phyloP scores from a whole-genome alignment of 768 basidiomycete species.

The Naematelia encephala region DNA sequence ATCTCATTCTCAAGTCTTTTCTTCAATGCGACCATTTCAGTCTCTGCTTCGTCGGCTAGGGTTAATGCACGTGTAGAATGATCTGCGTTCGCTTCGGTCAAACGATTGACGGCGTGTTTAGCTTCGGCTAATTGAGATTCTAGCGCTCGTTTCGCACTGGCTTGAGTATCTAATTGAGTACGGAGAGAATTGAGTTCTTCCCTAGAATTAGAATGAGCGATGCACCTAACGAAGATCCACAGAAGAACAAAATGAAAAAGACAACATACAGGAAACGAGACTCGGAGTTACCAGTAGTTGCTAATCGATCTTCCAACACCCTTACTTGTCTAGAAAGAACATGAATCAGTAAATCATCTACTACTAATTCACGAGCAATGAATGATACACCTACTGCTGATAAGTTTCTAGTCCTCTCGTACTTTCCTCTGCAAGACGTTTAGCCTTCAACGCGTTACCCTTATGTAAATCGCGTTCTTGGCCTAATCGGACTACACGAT shows the following conservation, averaged over 20 bases:
- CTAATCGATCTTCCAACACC: conserved; percentile 43
- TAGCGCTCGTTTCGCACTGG: conserved; percentile 29
- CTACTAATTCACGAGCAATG: neutral
- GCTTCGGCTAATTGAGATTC: conserved; percentile 57
- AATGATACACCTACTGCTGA: conserved; percentile 58
- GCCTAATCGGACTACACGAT: conserved; percentile 76
- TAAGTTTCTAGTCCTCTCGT: conserved; percentile 77
- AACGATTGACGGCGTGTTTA: conserved; percentile 69
- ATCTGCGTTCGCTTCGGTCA: conserved; percentile 73
- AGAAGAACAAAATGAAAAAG: neutral
- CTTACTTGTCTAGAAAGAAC: conserved; percentile 41
- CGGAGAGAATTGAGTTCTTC: conserved; percentile 46
- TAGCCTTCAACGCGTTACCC: conserved; percentile 85
- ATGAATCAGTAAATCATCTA: neutral
- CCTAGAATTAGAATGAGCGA: conserved; percentile 8
- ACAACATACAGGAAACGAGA: conserved; percentile 37
- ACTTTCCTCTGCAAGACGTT: conserved; percentile 83
- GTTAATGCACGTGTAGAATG: conserved; percentile 69
- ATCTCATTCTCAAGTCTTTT: conserved; percentile 54
- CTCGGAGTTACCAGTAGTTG: conserved; percentile 39
- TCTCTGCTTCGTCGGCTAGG: conserved; percentile 64
- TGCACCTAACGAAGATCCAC: too few species aligned
- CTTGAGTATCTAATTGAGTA: conserved; percentile 30
- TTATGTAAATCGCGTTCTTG: conserved; percentile 86
- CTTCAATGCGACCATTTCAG: conserved; percentile 56